These are phyloP conservation scores for Suillus bovinus DNA, from an alignment of 768 basidiomycete genomes.

Conservation along the genomic window DNA sequence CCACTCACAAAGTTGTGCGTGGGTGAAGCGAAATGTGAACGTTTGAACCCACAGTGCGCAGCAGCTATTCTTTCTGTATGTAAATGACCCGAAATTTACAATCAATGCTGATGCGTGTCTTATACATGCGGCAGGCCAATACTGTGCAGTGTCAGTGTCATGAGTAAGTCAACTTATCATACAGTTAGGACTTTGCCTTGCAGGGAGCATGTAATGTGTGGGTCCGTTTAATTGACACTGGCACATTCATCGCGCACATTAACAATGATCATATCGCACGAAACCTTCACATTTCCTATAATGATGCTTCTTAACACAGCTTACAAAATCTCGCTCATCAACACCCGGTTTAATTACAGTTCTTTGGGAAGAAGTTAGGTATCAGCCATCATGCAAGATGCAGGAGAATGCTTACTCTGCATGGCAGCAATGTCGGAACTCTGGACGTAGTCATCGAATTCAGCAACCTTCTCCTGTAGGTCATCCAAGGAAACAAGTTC, in stretches of 20 bases:
- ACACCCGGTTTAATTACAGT: conserved; percentile 11
- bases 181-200: background rate
- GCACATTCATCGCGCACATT: background rate
- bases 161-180: background rate
- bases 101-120: background rate
- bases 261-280: background rate
- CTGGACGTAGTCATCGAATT: conserved; percentile 88
- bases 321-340: background rate
- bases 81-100: background rate
- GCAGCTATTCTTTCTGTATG: background rate
- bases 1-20: conserved; percentile 12
- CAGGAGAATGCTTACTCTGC: conserved; percentile 63
- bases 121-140: background rate
- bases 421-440: conserved; percentile 90
- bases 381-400: background rate
- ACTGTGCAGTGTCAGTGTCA: background rate
- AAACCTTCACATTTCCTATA: conserved; percentile 3
- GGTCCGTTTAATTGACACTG: background rate
- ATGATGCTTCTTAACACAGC: background rate
- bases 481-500: conserved; percentile 92
- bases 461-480: conserved; percentile 86
- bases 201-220: background rate
- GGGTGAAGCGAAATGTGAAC: conserved; percentile 1
- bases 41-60: background rate
- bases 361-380: conserved; percentile 15